These are phyloP conservation scores for Eutrema japonicum DNA, from an alignment of 345 rosid species.

Conservation along the genomic window DNA sequence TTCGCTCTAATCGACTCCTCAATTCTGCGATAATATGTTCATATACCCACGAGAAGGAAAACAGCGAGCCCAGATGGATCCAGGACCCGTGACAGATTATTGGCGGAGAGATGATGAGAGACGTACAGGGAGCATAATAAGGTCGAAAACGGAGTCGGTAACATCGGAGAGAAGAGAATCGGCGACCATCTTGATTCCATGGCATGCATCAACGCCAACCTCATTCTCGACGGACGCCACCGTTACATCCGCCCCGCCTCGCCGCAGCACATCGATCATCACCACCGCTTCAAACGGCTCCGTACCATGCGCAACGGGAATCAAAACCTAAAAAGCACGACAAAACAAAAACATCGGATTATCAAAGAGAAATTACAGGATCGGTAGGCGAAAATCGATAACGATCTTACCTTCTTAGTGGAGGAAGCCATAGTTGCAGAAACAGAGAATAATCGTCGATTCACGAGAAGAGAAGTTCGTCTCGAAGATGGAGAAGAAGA, in stretches of 20 bases:
- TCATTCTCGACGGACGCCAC: slow-evolving; percentile 82
- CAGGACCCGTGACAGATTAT: not conserved
- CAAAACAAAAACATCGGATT: not conserved
- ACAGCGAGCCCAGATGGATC: not conserved
- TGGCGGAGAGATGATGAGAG: slow-evolving; percentile 30
- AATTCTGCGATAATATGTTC: not conserved
- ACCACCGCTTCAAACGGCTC: slow-evolving; percentile 97
- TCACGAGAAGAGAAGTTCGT: slow-evolving; percentile 35
- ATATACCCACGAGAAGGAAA: not conserved
- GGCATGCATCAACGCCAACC: slow-evolving; percentile 71
- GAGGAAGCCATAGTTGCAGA: slow-evolving; percentile 64
- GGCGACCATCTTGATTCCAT: slow-evolving; percentile 75
- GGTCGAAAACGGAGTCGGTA: slow-evolving; percentile 61
- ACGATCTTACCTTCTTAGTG: slow-evolving; percentile 52
- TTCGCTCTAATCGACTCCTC: not conserved
- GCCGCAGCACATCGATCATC: slow-evolving; percentile 75
- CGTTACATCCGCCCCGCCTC: slow-evolving; percentile 84
- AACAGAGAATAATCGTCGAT: slow-evolving; percentile 43
- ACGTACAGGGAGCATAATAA: slow-evolving; percentile 74
- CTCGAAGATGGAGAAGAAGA: slow-evolving; percentile 14
- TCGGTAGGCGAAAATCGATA: slow-evolving; percentile 27
- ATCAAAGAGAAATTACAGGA: slow-evolving; percentile 22
- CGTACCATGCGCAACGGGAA: slow-evolving; percentile 87
- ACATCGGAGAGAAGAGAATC: slow-evolving; percentile 70
- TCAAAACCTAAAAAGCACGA: slow-evolving; percentile 64